A percentile compares a stretch with the other conserved stretches of the same genome.
Conservation (phyloP, 2,329 filamentous ascomycete species). For the Chaetothyriales sp. region DNA sequence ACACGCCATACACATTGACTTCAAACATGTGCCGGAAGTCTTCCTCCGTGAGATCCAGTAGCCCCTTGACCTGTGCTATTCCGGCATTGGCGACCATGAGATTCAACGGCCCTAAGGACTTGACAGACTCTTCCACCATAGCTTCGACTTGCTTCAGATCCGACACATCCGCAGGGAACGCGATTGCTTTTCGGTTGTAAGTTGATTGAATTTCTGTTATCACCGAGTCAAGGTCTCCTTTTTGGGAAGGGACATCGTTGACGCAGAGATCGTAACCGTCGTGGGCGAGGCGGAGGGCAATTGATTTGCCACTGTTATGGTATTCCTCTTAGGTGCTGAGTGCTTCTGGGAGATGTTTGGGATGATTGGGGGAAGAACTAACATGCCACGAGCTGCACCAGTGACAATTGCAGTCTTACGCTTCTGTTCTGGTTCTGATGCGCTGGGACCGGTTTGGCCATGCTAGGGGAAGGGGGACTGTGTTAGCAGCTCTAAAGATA, state of each 20-base stretch:
- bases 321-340: no score
- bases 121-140: slow-evolving; percentile 38
- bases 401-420: no score
- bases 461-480: no score
- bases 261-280: slow-evolving; percentile 54
- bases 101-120: slow-evolving; percentile 36
- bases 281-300: slow-evolving; percentile 44
- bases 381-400: no score
- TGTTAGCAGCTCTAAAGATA: no score
- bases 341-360: no score
- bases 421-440: no score
- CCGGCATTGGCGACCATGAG: slow-evolving; percentile 48
- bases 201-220: slow-evolving; percentile 14
- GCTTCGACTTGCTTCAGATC: slow-evolving; percentile 36
- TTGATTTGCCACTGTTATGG: slow-evolving; percentile 17
- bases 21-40: slow-evolving; percentile 46
- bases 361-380: no score
- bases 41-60: slow-evolving; percentile 42
- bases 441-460: no score
- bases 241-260: slow-evolving; percentile 44
- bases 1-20: slow-evolving; percentile 50
- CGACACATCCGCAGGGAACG: slow-evolving; percentile 47
- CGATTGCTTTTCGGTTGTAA: slow-evolving; percentile 27
- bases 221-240: slow-evolving; percentile 36
- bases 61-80: slow-evolving; percentile 41